phyloP scores from a whole-genome alignment of 805 yeast species.

The Candida methanosorbosa region DNA sequence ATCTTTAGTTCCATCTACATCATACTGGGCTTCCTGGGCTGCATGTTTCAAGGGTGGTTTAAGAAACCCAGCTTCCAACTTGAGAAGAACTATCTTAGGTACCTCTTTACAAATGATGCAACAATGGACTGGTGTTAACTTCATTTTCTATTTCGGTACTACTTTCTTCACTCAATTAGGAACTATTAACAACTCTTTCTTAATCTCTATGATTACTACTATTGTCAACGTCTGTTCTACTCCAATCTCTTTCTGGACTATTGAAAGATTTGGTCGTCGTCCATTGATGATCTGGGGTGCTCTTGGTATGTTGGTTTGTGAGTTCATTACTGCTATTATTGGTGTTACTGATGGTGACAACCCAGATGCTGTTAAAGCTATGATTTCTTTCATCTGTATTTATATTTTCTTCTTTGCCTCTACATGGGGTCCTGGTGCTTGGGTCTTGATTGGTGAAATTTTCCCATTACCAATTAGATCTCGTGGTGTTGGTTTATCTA shows the following conservation, averaged over 20 bases:
- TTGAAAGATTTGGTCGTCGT: constrained; percentile 57
- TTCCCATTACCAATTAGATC: constrained; percentile 72
- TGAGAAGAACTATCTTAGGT: constrained; percentile 36
- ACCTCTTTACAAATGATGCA: constrained; percentile 43
- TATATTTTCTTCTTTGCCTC: constrained; percentile 74
- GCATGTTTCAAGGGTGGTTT: constrained; percentile 36
- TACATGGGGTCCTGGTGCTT: constrained; percentile 78
- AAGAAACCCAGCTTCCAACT: constrained; percentile 26
- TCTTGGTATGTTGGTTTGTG: constrained; percentile 39
- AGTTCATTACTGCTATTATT: constrained; percentile 47
- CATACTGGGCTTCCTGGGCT: constrained; percentile 30
- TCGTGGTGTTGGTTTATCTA: constrained; percentile 60
- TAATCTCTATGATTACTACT: constrained; percentile 45
- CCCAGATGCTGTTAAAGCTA: constrained; percentile 21
- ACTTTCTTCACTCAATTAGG: constrained; percentile 52
- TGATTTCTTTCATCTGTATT: constrained; percentile 38
- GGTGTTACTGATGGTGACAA: constrained; percentile 23
- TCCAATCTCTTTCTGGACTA: constrained; percentile 42
- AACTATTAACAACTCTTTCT: constrained; percentile 35
- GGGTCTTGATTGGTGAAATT: constrained; percentile 56
- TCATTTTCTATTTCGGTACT: constrained; percentile 68
- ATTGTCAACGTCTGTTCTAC: constrained; percentile 45
- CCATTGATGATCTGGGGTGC: constrained; percentile 40
- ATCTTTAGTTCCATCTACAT: constrained; percentile 24
- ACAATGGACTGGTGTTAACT: constrained; percentile 74